Evolutionary conservation across 345 rosid genomes (phyloP).

Genomic region (Heritiera littoralis): DNA sequence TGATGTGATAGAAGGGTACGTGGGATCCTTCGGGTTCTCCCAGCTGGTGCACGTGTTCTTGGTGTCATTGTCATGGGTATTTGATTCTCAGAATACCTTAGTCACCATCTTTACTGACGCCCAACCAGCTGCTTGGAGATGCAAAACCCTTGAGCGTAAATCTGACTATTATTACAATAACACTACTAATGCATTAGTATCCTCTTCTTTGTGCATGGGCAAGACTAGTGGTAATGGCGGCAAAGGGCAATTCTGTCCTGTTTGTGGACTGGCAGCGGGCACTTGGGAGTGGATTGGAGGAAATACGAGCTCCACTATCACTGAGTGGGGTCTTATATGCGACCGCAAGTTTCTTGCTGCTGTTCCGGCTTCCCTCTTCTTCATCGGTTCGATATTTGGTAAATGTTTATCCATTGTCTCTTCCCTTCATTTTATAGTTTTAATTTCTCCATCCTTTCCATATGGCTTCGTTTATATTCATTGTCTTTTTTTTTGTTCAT

Average conservation of each 20-base stretch:
- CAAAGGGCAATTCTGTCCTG: constrained; percentile 20
- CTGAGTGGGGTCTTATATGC: constrained; percentile 74
- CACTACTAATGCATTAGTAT: neutral
- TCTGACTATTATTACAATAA: neutral
- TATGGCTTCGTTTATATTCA: neutral
- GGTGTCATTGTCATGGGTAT: constrained; percentile 66
- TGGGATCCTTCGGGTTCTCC: constrained; percentile 62
- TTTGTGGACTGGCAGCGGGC: constrained; percentile 51
- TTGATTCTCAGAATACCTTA: constrained; percentile 70
- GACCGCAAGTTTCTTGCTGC: constrained; percentile 68
- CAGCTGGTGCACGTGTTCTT: constrained; percentile 65
- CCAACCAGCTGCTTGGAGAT: constrained; percentile 54
- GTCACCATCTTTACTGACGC: constrained; percentile 73
- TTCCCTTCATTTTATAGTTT: neutral
- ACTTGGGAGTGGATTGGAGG: constrained; percentile 82
- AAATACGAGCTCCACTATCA: constrained; percentile 42
- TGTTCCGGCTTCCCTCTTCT: constrained; percentile 72
- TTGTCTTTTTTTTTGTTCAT: too few relatives aligned
- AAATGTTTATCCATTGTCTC: neutral
- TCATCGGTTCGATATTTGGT: constrained; percentile 75
- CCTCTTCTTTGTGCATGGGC: neutral
- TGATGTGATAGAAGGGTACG: constrained; percentile 59
- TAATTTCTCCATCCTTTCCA: neutral
- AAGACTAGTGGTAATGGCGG: constrained; percentile 13
- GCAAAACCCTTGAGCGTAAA: constrained; percentile 19